Base-by-base conservation (phyloP, 306 rosid genomes). In the Malus sylvestris region DNA sequence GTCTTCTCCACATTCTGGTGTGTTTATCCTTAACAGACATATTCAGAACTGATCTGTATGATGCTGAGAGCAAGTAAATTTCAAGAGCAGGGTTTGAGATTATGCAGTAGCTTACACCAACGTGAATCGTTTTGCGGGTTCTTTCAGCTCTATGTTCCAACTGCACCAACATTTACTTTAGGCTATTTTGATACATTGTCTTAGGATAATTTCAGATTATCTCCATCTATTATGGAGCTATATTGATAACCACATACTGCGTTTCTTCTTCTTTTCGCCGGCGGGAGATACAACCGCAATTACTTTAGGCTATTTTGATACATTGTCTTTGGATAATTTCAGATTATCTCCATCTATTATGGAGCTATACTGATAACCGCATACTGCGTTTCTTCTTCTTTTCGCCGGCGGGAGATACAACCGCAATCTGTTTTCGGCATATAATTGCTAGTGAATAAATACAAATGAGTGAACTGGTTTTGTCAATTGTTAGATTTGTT, bases 21-120 rank as follows among this genome's bases (percentile, higher is more conserved):
- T 75, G 86, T 75, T 78, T 51, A 75, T 85, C 88, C 91, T 69
- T 91, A 73, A 91, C 29, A 55, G 76, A 71, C 29, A 40, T 76
- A 29, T 40, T 30, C 89, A 90, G 98, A 76, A 75, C 93, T 11
- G 98, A 93, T 81, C 68, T 89, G 22, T 89, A 91, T 79, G 91
- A 93, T 71, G 25, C 57, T n/a, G 96, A 89, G 89, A 93, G 96
- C 89, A 91, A 89, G 86, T 91, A 83, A 85, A 80, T 30, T 6
- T 72, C 38, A 76, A 64, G 75, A 66, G 80, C 78, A 44, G 44
- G 82, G 73, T 40, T 60, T 80, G 72, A 18, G 81, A 77, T 42
- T 9, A 18, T 65, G 52, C 67, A 68, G 59, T 74, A 38, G 62
- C 70, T 52, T 49, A 68, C 58, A 45, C 77, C 68, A 68, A 69